Conservation (phyloP, 495 filamentous ascomycete species). For the Aspergillus nidulans region DNA sequence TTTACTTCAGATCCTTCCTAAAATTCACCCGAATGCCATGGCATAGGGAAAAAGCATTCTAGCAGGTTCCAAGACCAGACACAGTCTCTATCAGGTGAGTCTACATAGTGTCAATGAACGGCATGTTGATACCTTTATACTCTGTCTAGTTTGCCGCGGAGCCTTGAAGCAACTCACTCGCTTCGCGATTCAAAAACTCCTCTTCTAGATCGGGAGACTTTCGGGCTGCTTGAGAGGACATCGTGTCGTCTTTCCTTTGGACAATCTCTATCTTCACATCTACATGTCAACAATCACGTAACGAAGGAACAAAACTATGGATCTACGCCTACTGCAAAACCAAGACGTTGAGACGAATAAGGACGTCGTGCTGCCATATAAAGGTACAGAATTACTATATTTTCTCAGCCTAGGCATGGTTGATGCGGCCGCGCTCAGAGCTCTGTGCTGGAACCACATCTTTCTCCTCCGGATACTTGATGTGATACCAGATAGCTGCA, state of each 20-base stretch:
- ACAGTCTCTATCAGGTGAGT: constrained; percentile 10
- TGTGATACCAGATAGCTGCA: constrained; percentile 54
- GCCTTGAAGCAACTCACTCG: constrained; percentile 15
- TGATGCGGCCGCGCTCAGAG: constrained; percentile 50
- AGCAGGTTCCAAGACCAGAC: background rate
- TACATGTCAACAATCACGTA: constrained; percentile 27
- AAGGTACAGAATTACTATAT: no score
- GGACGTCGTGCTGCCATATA: constrained; percentile 8
- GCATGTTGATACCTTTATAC: background rate
- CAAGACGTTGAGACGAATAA: background rate
- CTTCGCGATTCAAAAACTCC: background rate
- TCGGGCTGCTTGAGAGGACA: constrained; percentile 10
- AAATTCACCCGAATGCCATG: background rate
- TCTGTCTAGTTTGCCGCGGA: constrained; percentile 16
- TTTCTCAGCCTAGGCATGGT: constrained; percentile 70
- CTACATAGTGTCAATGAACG: background rate
- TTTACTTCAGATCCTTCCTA: background rate
- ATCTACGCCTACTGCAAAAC: constrained; percentile 23
- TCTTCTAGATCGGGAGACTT: background rate
- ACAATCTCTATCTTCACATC: background rate
- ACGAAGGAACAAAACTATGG: constrained; percentile 33
- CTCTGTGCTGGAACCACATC: no score
- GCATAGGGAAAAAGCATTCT: background rate
- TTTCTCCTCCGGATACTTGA: constrained; percentile 52
- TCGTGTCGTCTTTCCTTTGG: constrained; percentile 6